These are phyloP conservation scores for Flaveria sonorensis DNA, from an alignment of 129 eudicot species.

Conservation along the genomic window DNA sequence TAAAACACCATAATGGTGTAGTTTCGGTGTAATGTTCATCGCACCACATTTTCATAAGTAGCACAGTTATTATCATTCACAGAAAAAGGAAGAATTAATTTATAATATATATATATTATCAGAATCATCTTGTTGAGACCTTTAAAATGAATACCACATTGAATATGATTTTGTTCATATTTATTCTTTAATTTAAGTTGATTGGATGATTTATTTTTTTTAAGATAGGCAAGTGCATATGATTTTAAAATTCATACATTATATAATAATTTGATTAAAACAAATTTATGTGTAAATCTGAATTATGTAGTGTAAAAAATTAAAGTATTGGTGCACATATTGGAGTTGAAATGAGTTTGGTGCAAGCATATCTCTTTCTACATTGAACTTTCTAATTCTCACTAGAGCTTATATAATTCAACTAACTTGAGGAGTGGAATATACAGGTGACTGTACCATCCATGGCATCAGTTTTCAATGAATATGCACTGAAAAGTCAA, in stretches of 20 bases:
- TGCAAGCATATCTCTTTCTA: background rate
- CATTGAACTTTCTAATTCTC: background rate
- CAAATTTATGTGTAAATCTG: background rate
- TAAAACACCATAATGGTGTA: background rate
- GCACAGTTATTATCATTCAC: too few species aligned
- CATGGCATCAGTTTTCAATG: conserved; percentile 97
- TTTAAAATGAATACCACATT: background rate
- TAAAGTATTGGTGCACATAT: background rate
- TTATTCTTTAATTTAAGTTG: background rate
- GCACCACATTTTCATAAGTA: background rate
- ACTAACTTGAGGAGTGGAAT: conserved; percentile 31
- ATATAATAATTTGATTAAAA: background rate
- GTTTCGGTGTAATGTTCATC: background rate
- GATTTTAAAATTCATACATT: background rate
- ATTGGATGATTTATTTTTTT: background rate
- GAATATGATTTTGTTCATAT: background rate
- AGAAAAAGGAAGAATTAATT: too few species aligned
- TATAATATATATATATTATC: too few species aligned
- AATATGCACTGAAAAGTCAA: conserved; percentile 98
- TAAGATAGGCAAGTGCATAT: background rate
- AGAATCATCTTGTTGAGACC: background rate
- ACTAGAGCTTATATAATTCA: conserved; percentile 18
- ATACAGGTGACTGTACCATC: conserved; percentile 99
- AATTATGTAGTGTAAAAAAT: background rate
- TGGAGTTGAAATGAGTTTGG: background rate